phyloP scores from a whole-genome alignment of 352 stramenopile species.

The Bremia lactucae region DNA sequence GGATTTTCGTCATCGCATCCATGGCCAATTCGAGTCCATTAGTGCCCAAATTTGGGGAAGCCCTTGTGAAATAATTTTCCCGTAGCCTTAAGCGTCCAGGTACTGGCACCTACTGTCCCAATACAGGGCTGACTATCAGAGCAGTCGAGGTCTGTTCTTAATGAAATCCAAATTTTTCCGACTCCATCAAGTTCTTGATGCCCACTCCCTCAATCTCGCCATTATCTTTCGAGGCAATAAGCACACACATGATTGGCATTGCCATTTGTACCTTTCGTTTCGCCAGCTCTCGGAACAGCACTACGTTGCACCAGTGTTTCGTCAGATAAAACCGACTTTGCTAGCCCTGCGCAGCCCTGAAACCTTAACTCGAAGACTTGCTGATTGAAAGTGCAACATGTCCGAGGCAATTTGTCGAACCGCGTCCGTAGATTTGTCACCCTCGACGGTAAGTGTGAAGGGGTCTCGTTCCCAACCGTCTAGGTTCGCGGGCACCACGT shows the following conservation, averaged over 20 bases:
- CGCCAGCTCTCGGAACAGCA: slow-evolving; percentile 61
- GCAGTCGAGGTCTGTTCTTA: slow-evolving; percentile 89
- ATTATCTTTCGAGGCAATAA: slow-evolving; percentile 87
- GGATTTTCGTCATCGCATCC: slow-evolving; percentile 77
- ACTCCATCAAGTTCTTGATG: slow-evolving; percentile 83
- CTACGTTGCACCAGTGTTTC: too few relatives aligned
- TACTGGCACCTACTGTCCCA: slow-evolving; percentile 77
- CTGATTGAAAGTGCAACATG: slow-evolving; percentile 88
- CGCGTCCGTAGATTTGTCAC: slow-evolving; percentile 88
- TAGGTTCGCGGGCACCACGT: slow-evolving; percentile 89
- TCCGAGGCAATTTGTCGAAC: slow-evolving; percentile 89
- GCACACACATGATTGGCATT: slow-evolving; percentile 76
- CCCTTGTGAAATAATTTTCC: slow-evolving; percentile 90
- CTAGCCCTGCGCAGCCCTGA: too few relatives aligned
- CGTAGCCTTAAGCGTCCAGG: slow-evolving; percentile 85
- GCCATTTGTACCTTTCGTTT: slow-evolving; percentile 58
- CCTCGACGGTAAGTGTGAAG: slow-evolving; percentile 82
- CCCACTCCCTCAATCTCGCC: slow-evolving; percentile 76
- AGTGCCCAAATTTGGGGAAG: slow-evolving; percentile 82
- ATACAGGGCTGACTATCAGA: slow-evolving; percentile 89
- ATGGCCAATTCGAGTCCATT: slow-evolving; percentile 85
- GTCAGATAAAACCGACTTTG: too few relatives aligned
- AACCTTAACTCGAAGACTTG: slow-evolving; percentile 2
- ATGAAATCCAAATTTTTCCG: slow-evolving; percentile 87
- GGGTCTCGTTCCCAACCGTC: slow-evolving; percentile 84